phyloP scores from a whole-genome alignment of 2,329 filamentous ascomycete species.

The Diplodia scrobiculata region DNA sequence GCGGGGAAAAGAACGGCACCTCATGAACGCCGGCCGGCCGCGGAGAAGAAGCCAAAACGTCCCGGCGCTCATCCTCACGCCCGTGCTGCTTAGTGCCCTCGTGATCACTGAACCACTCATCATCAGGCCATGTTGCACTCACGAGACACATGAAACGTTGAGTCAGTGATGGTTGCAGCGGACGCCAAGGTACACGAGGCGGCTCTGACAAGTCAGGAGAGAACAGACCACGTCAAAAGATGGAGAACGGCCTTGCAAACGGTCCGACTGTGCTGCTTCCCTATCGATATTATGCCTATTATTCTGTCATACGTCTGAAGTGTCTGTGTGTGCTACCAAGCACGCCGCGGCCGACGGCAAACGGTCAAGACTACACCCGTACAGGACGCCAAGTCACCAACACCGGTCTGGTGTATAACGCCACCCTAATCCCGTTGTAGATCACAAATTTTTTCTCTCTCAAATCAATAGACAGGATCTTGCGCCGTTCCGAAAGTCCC shows the following conservation, averaged over 20 bases:
- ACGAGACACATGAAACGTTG: too few species aligned
- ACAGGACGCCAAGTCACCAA: slow-evolving; percentile 6
- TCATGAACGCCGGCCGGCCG: too few species aligned
- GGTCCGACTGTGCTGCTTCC: neutral
- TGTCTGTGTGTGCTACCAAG: neutral
- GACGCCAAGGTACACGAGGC: neutral
- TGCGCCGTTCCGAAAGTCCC: neutral
- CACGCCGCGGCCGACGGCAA: neutral
- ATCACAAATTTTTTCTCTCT: neutral
- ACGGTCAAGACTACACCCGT: neutral
- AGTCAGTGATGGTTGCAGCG: neutral
- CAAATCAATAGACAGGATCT: neutral
- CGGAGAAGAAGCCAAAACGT: too few species aligned
- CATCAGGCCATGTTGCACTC: too few species aligned
- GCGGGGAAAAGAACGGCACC: too few species aligned
- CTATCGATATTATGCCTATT: neutral
- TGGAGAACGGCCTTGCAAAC: neutral
- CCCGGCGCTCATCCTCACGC: too few species aligned
- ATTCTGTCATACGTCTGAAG: neutral
- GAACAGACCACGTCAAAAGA: neutral
- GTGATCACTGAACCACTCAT: neutral
- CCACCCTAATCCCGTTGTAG: slow-evolving; percentile 1
- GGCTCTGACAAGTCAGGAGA: neutral
- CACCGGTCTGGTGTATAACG: slow-evolving; percentile 2
- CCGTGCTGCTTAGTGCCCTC: too few species aligned